Percentiles rank a stretch among this genome's conserved stretches.
These are phyloP conservation scores for Ophiostoma himal-ulmi DNA, from an alignment of 2,329 filamentous ascomycete genomes.

Conservation along the genomic window DNA sequence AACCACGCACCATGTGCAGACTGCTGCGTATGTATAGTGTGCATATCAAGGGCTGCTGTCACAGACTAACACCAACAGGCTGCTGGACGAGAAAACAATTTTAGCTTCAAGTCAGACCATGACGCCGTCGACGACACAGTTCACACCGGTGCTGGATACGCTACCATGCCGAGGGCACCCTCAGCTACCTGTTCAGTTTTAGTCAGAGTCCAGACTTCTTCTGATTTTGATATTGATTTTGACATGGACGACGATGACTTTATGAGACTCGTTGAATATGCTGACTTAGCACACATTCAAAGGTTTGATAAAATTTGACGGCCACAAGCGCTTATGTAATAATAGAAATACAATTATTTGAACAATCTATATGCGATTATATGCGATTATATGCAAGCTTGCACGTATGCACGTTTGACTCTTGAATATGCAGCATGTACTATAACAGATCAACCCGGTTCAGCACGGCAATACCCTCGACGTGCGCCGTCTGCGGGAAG, in stretches of 20 bases:
- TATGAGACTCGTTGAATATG: background rate
- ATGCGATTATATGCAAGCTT: background rate
- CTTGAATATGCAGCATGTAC: background rate
- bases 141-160: background rate
- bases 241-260: background rate
- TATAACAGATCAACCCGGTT: slow-evolving; percentile 46
- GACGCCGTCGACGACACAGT: background rate
- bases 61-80: background rate
- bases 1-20: slow-evolving; percentile 42
- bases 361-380: background rate
- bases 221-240: background rate
- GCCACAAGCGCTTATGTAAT: background rate
- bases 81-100: background rate
- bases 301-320: background rate
- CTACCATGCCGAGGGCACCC: background rate
- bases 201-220: background rate
- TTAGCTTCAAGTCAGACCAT: background rate
- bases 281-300: background rate
- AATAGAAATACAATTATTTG: background rate
- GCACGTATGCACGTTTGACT: background rate
- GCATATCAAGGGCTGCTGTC: background rate
- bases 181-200: background rate
- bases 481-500: slow-evolving; percentile 79
- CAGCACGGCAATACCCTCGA: slow-evolving; percentile 61
- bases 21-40: slow-evolving; percentile 39